A percentile compares a stretch with the other conserved stretches of the same genome.
Conservation (phyloP, 2,329 filamentous ascomycete genomes). For the Fonsecaea monophora region DNA sequence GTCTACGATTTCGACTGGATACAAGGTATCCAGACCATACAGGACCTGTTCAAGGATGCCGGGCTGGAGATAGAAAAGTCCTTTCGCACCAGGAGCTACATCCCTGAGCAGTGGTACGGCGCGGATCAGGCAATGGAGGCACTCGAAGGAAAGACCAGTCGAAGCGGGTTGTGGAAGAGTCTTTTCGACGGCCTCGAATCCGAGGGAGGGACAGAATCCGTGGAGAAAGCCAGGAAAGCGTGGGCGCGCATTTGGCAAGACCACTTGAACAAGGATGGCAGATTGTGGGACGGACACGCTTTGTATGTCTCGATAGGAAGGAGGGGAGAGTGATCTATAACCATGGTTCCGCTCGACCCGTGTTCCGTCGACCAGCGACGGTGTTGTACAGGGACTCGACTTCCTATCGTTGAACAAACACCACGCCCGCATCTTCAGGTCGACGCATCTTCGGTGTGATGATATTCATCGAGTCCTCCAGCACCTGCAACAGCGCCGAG, state of each 20-base stretch:
- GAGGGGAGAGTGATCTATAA: constrained; percentile 13
- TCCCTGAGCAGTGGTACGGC: constrained; percentile 21
- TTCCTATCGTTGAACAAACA: constrained; percentile 22
- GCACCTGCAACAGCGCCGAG: constrained; percentile 25
- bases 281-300: constrained; percentile 27
- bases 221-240: constrained; percentile 17
- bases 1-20: constrained; percentile 21
- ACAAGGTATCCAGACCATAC: constrained; percentile 21
- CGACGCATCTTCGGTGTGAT: constrained; percentile 27
- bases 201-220: background rate
- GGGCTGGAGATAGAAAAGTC: constrained; percentile 24
- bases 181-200: background rate
- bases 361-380: background rate
- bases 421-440: constrained; percentile 30
- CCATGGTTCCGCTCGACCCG: background rate
- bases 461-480: constrained; percentile 21
- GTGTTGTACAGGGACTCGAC: background rate
- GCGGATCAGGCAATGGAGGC: constrained; percentile 18
- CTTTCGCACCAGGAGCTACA: constrained; percentile 26
- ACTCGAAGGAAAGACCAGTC: constrained; percentile 22
- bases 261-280: constrained; percentile 19
- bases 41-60: constrained; percentile 25
- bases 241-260: constrained; percentile 28
- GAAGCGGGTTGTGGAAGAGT: constrained; percentile 14
- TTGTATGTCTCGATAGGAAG: constrained; percentile 30